A percentile compares a stretch with the other conserved stretches of the same genome.
phyloP scores from a whole-genome alignment of 768 basidiomycete species.

The Termitomyces titanicus region DNA sequence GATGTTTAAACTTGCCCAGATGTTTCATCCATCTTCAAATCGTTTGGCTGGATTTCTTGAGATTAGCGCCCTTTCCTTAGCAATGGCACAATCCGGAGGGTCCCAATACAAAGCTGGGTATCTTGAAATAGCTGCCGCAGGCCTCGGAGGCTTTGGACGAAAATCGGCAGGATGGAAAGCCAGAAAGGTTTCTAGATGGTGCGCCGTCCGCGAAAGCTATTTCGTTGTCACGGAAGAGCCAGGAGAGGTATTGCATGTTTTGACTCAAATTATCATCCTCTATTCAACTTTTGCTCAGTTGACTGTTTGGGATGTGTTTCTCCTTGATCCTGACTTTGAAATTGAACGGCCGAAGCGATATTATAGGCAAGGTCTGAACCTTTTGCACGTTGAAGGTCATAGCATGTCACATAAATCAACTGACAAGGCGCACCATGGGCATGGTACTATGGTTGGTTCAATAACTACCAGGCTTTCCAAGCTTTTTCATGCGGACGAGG shows the following conservation, averaged over 20 bases:
- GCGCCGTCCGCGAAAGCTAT: constrained; percentile 88
- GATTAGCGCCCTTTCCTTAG: constrained; percentile 81
- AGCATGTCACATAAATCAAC: constrained; percentile 7
- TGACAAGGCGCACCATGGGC: constrained; percentile 20
- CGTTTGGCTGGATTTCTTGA: constrained; percentile 89
- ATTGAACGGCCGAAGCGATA: constrained; percentile 90
- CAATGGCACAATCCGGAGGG: constrained; percentile 77
- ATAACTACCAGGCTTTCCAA: constrained; percentile 45
- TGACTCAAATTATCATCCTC: background rate
- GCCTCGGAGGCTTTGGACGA: constrained; percentile 58
- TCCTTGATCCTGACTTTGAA: constrained; percentile 83
- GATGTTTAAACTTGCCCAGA: constrained; percentile 42
- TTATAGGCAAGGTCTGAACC: constrained; percentile 79
- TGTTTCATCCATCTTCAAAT: constrained; percentile 94
- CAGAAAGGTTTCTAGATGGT: constrained; percentile 78
- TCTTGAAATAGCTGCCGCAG: constrained; percentile 54
- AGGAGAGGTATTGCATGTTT: constrained; percentile 57
- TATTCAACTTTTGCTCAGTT: constrained; percentile 41
- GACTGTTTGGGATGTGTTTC: constrained; percentile 91
- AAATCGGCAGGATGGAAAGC: constrained; percentile 58
- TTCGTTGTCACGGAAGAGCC: constrained; percentile 84
- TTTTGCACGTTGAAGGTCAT: constrained; percentile 41
- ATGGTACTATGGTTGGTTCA: constrained; percentile 42
- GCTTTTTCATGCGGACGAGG: constrained; percentile 34
- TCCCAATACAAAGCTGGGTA: constrained; percentile 90